Evolutionary conservation across 2,329 filamentous ascomycete species (phyloP), one percentile per base, ranked within the genome.

Genomic region (Xylariaceae sp.): DNA sequence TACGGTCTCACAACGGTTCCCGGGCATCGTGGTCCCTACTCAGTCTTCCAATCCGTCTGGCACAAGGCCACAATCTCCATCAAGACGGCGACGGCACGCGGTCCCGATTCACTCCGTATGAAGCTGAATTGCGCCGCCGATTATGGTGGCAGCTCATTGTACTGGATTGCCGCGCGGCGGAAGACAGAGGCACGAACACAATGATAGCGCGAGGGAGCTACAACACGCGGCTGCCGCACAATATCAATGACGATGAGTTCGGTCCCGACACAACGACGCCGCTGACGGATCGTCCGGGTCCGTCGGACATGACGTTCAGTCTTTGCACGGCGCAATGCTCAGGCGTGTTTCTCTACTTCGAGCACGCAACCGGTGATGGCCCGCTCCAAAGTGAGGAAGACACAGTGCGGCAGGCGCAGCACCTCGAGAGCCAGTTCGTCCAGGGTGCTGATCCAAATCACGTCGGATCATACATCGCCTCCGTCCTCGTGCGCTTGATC

Each of bases 131-230:
- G 64, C 73, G 80, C 17, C 72, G 81, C 7, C 71, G 82, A 3
- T 58, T 84, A 0, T 85, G 80, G 75, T 79, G 77, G 66, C 77
- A 83, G 52, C 72, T 85, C n/a, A 61, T 81, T 22, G 70, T 80
- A n/a, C 68, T 83, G 2, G 82, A 85, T 51, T 67, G 74, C 22
- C 72, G 75, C 6, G 71, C 72, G 1, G 71, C 76, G 6, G 76
- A 81, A 54, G 70, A 80, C 40, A 71, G 76, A 3, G 79, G 79
- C 10, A 68, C 71, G 2, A 70, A 64, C 14, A 63, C 70, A 10
- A 64, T 70, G n/a, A 64, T 77, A 6, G 60, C 68, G 7, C 56
- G 59, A 5, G 60, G 66, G n/a, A 62, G 61, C 11, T 75, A 70
- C 50, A 71, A 76, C 52, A 76, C 75, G 1, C 63, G 62, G 3